Conservation (phyloP, 345 rosid genomes). For the Acer yangbiense region DNA sequence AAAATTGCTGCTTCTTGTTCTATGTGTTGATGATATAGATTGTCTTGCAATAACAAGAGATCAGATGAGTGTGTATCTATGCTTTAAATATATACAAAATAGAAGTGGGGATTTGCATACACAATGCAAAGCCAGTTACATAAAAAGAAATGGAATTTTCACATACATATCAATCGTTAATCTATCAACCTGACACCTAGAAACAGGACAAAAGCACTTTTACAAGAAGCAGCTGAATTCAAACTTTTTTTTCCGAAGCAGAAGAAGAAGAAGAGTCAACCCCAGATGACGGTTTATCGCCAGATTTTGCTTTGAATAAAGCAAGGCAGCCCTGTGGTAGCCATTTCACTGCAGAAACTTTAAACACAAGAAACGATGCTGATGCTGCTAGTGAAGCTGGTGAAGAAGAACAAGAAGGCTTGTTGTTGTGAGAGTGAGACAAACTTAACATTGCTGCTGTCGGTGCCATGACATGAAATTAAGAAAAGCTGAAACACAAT, state of each 20-base stretch:
- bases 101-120: background rate
- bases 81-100: slow-evolving; percentile 18
- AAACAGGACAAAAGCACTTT: background rate
- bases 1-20: too few relatives aligned
- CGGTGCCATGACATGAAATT: slow-evolving; percentile 49
- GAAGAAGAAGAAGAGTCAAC: slow-evolving; percentile 17
- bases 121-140: background rate
- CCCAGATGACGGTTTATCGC: background rate
- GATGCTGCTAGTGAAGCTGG: slow-evolving; percentile 17
- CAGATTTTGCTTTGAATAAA: slow-evolving; percentile 14
- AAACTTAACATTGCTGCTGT: slow-evolving; percentile 73
- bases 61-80: too few relatives aligned
- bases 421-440: slow-evolving; percentile 27
- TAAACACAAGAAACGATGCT: slow-evolving; percentile 8
- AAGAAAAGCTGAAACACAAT: too few relatives aligned
- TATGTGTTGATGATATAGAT: too few relatives aligned
- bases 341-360: slow-evolving; percentile 28
- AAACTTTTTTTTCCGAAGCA: slow-evolving; percentile 40
- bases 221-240: slow-evolving; percentile 46
- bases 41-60: too few relatives aligned
- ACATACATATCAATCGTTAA: background rate
- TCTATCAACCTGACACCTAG: background rate
- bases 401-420: slow-evolving; percentile 9
- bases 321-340: background rate
- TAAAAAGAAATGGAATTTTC: background rate